Evolutionary conservation across 495 filamentous ascomycete species (phyloP).

Genomic region (Annulohypoxylon maeteangense): DNA sequence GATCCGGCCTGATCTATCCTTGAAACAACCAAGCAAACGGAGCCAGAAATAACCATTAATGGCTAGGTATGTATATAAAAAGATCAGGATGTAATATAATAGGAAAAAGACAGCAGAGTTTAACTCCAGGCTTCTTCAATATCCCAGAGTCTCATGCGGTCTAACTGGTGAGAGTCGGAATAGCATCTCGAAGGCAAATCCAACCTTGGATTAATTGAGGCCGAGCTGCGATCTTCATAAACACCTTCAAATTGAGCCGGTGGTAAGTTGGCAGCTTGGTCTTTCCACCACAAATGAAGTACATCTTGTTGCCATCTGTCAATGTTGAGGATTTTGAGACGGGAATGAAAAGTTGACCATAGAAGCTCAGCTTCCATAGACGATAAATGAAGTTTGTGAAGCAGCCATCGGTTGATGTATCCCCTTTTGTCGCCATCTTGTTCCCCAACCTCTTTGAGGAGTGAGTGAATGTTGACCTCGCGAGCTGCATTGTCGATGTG

Average conservation of each 20-base stretch:
- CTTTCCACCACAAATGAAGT: slow-evolving; percentile 55
- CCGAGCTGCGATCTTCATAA: slow-evolving; percentile 37
- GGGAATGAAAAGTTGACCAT: slow-evolving; percentile 49
- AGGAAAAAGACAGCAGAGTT: not conserved
- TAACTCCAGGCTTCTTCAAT: slow-evolving; percentile 25
- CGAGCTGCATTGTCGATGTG: slow-evolving; percentile 43
- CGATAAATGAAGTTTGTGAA: slow-evolving; percentile 57
- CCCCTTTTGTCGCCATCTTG: slow-evolving; percentile 47
- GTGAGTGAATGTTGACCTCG: slow-evolving; percentile 44
- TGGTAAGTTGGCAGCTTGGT: slow-evolving; percentile 47
- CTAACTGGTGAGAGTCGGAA: slow-evolving; percentile 37
- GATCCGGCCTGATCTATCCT: slow-evolving; percentile 4
- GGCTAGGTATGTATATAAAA: slow-evolving; percentile 31
- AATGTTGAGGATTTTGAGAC: slow-evolving; percentile 51
- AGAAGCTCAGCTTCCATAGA: slow-evolving; percentile 57
- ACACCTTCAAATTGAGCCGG: slow-evolving; percentile 38
- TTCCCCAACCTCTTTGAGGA: slow-evolving; percentile 32
- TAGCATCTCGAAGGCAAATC: slow-evolving; percentile 31
- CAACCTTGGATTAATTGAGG: slow-evolving; percentile 33
- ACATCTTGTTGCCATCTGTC: slow-evolving; percentile 60
- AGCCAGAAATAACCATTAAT: not conserved
- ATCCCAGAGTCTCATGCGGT: slow-evolving; percentile 28
- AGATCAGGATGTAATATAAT: not conserved
- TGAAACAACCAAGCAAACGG: slow-evolving; percentile 24
- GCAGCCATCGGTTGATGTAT: slow-evolving; percentile 60